phyloP scores from a whole-genome alignment of 106 monocot species.

The Vanilla planifolia region DNA sequence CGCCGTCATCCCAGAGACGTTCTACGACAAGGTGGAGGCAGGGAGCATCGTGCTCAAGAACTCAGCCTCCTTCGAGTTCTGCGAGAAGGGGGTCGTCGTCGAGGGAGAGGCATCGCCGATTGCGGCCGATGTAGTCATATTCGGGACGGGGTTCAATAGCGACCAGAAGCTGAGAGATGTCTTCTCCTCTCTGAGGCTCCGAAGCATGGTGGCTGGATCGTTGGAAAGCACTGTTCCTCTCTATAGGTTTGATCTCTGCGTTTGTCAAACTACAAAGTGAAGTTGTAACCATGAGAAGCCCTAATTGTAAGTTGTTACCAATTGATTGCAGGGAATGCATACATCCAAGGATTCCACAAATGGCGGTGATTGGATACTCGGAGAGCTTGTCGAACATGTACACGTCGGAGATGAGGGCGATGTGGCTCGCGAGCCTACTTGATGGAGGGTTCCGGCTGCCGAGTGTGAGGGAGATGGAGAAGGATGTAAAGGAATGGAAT shows the following conservation, averaged over 20 bases:
- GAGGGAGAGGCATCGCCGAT: slow-evolving; percentile 22
- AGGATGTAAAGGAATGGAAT: too few relatives aligned
- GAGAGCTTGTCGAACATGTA: slow-evolving; percentile 42
- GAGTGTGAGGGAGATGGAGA: too few relatives aligned
- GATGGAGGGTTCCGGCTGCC: slow-evolving; percentile 46
- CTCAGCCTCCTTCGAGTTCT: slow-evolving; percentile 43
- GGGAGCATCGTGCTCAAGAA: slow-evolving; percentile 56
- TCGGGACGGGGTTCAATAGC: slow-evolving; percentile 76
- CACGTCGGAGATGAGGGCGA: slow-evolving; percentile 50
- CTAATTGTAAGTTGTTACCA: too few relatives aligned
- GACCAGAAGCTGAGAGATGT: slow-evolving; percentile 59
- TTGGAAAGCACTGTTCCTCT: slow-evolving; percentile 35
- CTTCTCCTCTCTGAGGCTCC: slow-evolving; percentile 28
- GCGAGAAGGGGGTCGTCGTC: slow-evolving; percentile 35
- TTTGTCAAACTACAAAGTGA: too few relatives aligned
- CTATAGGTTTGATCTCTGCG: slow-evolving; percentile 65
- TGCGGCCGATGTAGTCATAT: slow-evolving; percentile 50
- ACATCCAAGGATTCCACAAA: too few relatives aligned
- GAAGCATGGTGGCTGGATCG: slow-evolving; percentile 21
- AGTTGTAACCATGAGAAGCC: too few relatives aligned
- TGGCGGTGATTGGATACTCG: slow-evolving; percentile 56
- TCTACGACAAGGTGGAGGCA: slow-evolving; percentile 62
- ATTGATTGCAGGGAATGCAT: too few relatives aligned
- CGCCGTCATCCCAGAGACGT: slow-evolving; percentile 36
- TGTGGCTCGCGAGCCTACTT: slow-evolving; percentile 50